Percentiles rank a stretch among this genome's conserved stretches.
Evolutionary conservation across 345 rosid species (phyloP).

Genomic region (Syzygium oleosum): DNA sequence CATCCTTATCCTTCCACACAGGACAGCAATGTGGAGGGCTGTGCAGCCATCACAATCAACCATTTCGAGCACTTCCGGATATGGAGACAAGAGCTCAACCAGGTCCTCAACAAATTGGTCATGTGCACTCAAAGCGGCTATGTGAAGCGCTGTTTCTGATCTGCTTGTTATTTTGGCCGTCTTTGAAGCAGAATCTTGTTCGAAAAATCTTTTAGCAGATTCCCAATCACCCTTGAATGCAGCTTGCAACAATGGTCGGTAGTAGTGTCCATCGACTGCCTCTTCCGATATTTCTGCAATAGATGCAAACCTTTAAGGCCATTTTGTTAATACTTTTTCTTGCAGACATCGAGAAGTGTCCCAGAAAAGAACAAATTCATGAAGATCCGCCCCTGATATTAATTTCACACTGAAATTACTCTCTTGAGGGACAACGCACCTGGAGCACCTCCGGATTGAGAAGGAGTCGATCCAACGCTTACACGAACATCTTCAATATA

Average conservation of each 20-base stretch:
- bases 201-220: neutral
- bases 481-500: accelerated
- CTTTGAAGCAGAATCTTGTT: neutral
- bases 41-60: neutral
- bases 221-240: neutral
- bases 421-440: neutral
- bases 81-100: neutral
- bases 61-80: neutral
- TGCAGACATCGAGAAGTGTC: no score
- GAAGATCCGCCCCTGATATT: neutral
- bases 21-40: neutral
- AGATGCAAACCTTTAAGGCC: no score
- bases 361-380: neutral
- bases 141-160: neutral
- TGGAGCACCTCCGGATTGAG: neutral
- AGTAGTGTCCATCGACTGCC: no score
- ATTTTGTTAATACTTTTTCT: no score
- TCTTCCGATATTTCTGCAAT: no score
- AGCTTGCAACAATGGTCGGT: neutral
- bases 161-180: neutral
- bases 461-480: neutral
- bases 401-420: neutral
- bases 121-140: neutral
- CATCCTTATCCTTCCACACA: neutral
- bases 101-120: neutral